Evolutionary conservation across 306 rosid genomes (phyloP), one percentile per base, ranked within the genome.

Genomic region (Ormosia semicastrata): DNA sequence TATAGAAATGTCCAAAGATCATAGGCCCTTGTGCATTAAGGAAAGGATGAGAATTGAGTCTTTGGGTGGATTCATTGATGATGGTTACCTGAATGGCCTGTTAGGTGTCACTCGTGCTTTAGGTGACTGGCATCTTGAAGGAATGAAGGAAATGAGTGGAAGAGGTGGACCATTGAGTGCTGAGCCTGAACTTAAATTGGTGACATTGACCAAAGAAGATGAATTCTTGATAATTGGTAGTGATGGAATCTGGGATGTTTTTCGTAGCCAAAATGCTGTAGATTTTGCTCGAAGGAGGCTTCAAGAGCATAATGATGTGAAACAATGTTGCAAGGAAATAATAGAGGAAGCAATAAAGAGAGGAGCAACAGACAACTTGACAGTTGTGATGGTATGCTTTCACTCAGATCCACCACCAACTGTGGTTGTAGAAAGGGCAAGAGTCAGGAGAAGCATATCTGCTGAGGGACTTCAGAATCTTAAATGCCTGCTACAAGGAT

Each of bases 51-150:
- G 99, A 56, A 54, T 96, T 0, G 97, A 93, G 87, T 90, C 97
- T 0, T 72, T 93, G 4, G 99, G 99, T 3, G 99, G 97, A 81
- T 92, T 67, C 78, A 6, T 93, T 0, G 90, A 89, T 33, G 96
- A 89, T 18, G 97, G 89, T 73, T 92, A 86, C 77, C 90, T 96
- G 58, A 96, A 96, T 50, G 98, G 94, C 13, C 87, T 82, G 84
- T 74, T 96, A 67, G 94, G 92, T 0, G 94, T 96, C 5, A 93
- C 99, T 0, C 97, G 99, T 0, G 99, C 99, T 2, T 66, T 96
- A 71, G 99, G 99, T 3, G 87, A 96, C 66, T 96, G 99, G 99
- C 98, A 96, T 68, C 91, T 96, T 8, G 94, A 93, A 85, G 99
- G 99, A 73, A 82, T 96, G 97, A 96, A 96, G 86, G 94, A 87